Conservation (phyloP, 495 filamentous ascomycete species). For the Hypoxylon trugodes region DNA sequence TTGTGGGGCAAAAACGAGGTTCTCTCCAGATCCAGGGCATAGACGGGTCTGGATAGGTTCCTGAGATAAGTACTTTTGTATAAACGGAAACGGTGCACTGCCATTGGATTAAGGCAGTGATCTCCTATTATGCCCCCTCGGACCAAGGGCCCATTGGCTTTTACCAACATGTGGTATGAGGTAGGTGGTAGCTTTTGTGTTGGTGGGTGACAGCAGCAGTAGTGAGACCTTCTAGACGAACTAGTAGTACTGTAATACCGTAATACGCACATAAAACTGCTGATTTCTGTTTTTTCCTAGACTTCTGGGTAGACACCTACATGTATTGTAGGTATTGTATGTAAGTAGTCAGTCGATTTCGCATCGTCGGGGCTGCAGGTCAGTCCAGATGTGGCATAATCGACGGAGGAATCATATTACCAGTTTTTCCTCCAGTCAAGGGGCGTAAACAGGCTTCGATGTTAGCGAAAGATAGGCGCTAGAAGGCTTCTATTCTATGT, state of each 20-base stretch:
- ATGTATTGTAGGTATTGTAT: too few relatives aligned
- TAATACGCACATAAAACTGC: slow-evolving; percentile 12
- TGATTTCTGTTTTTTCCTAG: slow-evolving; percentile 17
- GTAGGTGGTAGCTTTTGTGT: slow-evolving; percentile 27
- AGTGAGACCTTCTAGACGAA: slow-evolving; percentile 17
- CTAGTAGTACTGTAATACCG: slow-evolving; percentile 1
- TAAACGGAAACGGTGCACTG: neutral
- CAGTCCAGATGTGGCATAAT: slow-evolving; percentile 25
- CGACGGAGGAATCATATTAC: slow-evolving; percentile 30
- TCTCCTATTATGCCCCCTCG: slow-evolving; percentile 12
- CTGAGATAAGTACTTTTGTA: slow-evolving; percentile 22
- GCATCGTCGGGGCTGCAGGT: slow-evolving; percentile 32
- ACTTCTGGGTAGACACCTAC: slow-evolving; percentile 23
- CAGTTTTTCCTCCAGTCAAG: slow-evolving; percentile 40
- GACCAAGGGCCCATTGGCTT: slow-evolving; percentile 12
- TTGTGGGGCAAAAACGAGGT: slow-evolving; percentile 19
- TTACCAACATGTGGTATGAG: slow-evolving; percentile 23
- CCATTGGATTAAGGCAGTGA: slow-evolving; percentile 7
- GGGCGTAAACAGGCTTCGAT: slow-evolving; percentile 12
- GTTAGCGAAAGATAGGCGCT: slow-evolving; percentile 13
- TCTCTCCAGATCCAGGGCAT: slow-evolving; percentile 27
- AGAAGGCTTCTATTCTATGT: slow-evolving; percentile 19
- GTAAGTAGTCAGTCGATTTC: slow-evolving; percentile 10
- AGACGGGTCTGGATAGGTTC: slow-evolving; percentile 26
- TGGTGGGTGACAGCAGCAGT: slow-evolving; percentile 20